Evolutionary conservation across 108 stramenopile species (phyloP).

Genomic region (Stephanodiscus triporus): DNA sequence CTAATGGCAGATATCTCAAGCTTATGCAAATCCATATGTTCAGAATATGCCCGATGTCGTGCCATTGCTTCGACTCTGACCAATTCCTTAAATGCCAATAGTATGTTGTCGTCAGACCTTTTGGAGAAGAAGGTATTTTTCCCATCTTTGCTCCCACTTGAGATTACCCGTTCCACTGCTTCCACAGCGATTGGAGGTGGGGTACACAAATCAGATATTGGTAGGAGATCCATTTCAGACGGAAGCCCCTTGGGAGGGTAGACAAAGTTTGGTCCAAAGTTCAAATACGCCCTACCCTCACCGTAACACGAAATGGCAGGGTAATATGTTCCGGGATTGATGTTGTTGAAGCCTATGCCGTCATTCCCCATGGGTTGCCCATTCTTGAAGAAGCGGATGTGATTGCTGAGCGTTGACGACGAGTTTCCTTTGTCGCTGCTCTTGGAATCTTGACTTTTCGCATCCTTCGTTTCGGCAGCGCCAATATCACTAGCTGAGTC

Average conservation of each 20-base stretch:
- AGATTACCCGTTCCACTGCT: slow-evolving; percentile 47
- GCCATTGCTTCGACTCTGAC: slow-evolving; percentile 63
- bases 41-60: slow-evolving; percentile 52
- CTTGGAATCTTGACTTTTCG: background rate
- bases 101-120: slow-evolving; percentile 49
- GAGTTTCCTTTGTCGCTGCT: slow-evolving; percentile 6
- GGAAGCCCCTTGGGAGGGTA: slow-evolving; percentile 64
- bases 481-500: background rate
- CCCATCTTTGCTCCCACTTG: slow-evolving; percentile 46
- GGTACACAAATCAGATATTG: slow-evolving; percentile 60
- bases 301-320: slow-evolving; percentile 82
- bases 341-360: slow-evolving; percentile 69
- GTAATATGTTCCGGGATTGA: slow-evolving; percentile 74
- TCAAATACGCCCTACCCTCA: slow-evolving; percentile 69
- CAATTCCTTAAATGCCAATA: slow-evolving; percentile 63
- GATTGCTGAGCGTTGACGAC: slow-evolving; percentile 36
- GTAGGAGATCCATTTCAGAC: slow-evolving; percentile 43
- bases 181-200: slow-evolving; percentile 67
- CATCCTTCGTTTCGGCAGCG: background rate
- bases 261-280: slow-evolving; percentile 87
- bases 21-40: slow-evolving; percentile 55
- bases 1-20: slow-evolving; percentile 53
- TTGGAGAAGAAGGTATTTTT: slow-evolving; percentile 56
- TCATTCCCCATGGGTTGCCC: slow-evolving; percentile 75
- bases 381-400: slow-evolving; percentile 94